Conservation (phyloP, 768 basidiomycete genomes). For the Mrakia frigida region DNA sequence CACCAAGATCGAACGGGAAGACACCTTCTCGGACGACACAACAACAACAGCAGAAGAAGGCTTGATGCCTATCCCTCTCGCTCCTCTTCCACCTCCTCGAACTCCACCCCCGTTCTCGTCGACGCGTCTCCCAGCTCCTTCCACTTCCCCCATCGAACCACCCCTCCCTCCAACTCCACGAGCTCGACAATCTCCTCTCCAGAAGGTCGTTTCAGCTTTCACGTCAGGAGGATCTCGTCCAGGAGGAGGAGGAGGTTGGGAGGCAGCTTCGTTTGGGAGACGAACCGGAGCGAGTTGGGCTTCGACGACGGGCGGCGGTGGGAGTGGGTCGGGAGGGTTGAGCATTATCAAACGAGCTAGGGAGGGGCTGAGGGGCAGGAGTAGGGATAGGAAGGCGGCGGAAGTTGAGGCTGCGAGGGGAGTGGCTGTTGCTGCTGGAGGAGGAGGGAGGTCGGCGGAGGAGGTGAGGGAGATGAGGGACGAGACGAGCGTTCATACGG, state of each 20-base stretch:
- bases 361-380: background rate
- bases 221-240: background rate
- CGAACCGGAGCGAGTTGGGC: background rate
- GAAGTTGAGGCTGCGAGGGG: background rate
- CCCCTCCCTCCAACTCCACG: background rate
- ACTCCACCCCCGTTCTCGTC: background rate
- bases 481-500: background rate
- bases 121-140: background rate
- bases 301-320: no score
- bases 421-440: background rate
- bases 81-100: background rate
- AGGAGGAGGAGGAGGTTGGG: background rate
- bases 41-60: background rate
- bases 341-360: background rate
- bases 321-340: background rate
- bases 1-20: background rate
- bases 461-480: background rate
- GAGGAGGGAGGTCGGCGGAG: background rate
- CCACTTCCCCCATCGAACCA: background rate
- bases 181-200: background rate
- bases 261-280: background rate
- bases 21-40: background rate
- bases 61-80: conserved; percentile 7
- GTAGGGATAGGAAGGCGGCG: background rate
- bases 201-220: conserved; percentile 1